Base-by-base conservation (phyloP, 179 eudicot genomes). In the Beta macrorhiza region DNA sequence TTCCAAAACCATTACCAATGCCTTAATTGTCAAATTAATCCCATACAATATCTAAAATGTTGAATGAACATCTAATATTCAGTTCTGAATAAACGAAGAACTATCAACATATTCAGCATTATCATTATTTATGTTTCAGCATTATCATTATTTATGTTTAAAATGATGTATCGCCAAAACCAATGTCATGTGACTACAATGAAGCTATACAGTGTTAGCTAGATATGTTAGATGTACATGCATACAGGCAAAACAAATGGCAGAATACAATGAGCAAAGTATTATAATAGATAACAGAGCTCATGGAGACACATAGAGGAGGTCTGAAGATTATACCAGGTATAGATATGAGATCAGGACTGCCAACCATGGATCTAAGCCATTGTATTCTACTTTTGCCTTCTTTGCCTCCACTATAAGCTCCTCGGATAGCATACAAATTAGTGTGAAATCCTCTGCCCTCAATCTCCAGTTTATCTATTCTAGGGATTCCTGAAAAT, bases 341-440 rank as follows among this genome's bases (percentile, higher is more conserved):
- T 82, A 96, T 92, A 78, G 97, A 91, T 81, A 96, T 96, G 78
- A 94, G 95, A 83, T 96, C 99, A 58, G 99, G 99, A 85, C 99
- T 96, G 83, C 99, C 99, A 79, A 92, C 92, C 99, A 96, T 96
- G 76, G 97, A 96, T 83, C 99, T 88, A 79, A 96, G 99, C 99
- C 99, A 96, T 86, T 96, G 99, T 77, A 94, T 90, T 88, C 90
- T 90, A 88, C 99, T 94, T 88, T 91, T 96, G 25, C 99, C 99
- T 83, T 96, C 99, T 83, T 84, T 92, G 77, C 99, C 99, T 58
- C 99, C 99, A 55, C 96, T 90, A 82, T 96, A 96, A 77, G 73
- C 77, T 75, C 99, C 98, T 81, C 95, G 93, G 49, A 94, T 91
- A 79, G 97, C 96, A 86, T 92, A 96, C 78, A 96, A 88, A 86